phyloP scores from a whole-genome alignment of 768 basidiomycete genomes.

The Mrakia blollopis region DNA sequence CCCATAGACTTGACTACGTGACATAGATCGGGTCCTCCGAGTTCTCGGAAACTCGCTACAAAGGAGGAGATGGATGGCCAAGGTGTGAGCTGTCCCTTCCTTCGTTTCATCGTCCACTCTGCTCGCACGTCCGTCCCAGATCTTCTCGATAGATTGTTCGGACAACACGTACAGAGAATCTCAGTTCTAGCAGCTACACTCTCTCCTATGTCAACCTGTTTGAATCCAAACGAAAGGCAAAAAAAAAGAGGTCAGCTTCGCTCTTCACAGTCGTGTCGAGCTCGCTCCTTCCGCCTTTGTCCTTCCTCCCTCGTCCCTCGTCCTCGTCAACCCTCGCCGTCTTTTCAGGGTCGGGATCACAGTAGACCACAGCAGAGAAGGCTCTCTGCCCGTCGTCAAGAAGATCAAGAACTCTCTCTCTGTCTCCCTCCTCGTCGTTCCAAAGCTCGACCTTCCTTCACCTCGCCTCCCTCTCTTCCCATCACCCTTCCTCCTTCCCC shows the following conservation, averaged over 20 bases:
- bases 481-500: conserved; percentile 19
- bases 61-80: conserved; percentile 34
- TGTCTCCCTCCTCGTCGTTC: too few relatives aligned
- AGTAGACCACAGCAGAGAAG: too few relatives aligned
- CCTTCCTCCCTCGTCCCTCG: background rate
- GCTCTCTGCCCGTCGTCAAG: too few relatives aligned
- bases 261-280: too few relatives aligned
- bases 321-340: too few relatives aligned
- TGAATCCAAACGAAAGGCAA: background rate
- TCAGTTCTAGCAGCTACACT: conserved; percentile 84
- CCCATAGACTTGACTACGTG: conserved; percentile 92
- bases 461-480: background rate
- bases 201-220: conserved; percentile 75
- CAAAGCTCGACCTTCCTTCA: background rate
- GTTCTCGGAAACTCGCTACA: conserved; percentile 87
- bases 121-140: background rate
- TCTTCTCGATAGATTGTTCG: too few relatives aligned
- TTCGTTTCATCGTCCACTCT: too few relatives aligned
- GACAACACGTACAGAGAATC: conserved; percentile 66
- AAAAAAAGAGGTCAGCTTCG: background rate
- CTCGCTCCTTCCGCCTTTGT: background rate
- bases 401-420: too few relatives aligned
- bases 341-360: too few relatives aligned
- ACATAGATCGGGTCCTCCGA: conserved; percentile 94
- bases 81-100: background rate